These are phyloP conservation scores for Nicotiana benthamiana DNA, from an alignment of 257 asterid genomes.

Conservation along the genomic window DNA sequence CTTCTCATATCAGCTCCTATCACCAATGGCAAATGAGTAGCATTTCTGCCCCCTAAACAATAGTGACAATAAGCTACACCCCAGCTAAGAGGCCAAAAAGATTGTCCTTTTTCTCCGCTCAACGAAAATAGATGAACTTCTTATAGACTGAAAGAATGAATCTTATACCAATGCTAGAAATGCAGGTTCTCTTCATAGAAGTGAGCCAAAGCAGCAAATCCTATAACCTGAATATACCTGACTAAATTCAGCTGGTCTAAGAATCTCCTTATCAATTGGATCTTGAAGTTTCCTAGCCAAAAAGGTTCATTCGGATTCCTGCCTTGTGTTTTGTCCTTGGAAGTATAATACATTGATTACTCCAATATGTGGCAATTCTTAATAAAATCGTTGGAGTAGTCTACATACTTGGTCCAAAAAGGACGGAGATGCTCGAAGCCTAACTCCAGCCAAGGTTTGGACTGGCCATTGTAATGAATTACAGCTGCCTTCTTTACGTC, in stretches of 20 bases:
- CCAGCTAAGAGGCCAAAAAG: slow-evolving; percentile 32
- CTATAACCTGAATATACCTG: slow-evolving; percentile 7
- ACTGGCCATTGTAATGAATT: slow-evolving; percentile 95
- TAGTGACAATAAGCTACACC: slow-evolving; percentile 18
- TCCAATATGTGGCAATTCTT: slow-evolving; percentile 90
- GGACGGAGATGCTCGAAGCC: slow-evolving; percentile 99
- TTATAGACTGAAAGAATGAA: slow-evolving; percentile 52
- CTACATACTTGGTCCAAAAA: slow-evolving; percentile 89
- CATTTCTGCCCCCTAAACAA: slow-evolving; percentile 34
- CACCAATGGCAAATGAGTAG: background rate
- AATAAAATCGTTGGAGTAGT: slow-evolving; percentile 81
- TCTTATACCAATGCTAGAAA: slow-evolving; percentile 32
- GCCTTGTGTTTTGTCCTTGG: background rate
- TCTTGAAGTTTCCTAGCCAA: background rate
- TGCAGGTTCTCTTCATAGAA: slow-evolving; percentile 32
- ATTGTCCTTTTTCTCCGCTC: slow-evolving; percentile 28
- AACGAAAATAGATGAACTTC: slow-evolving; percentile 38
- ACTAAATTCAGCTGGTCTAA: slow-evolving; percentile 23
- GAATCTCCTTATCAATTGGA: slow-evolving; percentile 20
- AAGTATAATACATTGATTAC: slow-evolving; percentile 25
- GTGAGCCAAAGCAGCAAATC: slow-evolving; percentile 24
- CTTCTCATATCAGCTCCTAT: slow-evolving; percentile 22
- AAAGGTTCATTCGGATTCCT: slow-evolving; percentile 3
- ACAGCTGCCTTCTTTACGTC: slow-evolving; percentile 80
- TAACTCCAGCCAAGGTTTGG: slow-evolving; percentile 95